phyloP scores from a whole-genome alignment of 805 yeast genomes.

The Sugiyamaella qingdaonensis region DNA sequence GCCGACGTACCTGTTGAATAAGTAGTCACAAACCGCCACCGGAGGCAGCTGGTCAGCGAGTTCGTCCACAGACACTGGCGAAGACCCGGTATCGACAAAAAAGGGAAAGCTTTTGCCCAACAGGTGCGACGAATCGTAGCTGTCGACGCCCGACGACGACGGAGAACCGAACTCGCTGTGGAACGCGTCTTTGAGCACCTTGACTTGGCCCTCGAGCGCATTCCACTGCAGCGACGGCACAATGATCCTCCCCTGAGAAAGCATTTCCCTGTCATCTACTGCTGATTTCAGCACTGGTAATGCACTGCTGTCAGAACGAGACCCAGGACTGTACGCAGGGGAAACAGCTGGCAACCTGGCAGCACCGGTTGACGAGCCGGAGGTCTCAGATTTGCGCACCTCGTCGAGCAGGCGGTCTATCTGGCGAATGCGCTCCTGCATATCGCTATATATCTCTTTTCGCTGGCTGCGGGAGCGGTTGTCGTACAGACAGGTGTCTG shows the following conservation, averaged over 20 bases:
- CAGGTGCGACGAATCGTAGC: background rate
- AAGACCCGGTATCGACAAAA: background rate
- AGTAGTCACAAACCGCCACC: constrained; percentile 7
- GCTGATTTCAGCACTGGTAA: background rate
- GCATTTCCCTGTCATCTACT: background rate
- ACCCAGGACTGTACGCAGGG: too few relatives aligned
- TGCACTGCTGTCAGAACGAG: background rate
- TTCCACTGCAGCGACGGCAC: constrained; percentile 8
- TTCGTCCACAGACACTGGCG: background rate
- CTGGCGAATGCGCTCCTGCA: constrained; percentile 4
- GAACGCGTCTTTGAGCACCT: constrained; percentile 6
- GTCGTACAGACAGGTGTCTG: constrained; percentile 4
- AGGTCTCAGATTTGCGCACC: background rate
- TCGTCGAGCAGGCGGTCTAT: constrained; percentile 2
- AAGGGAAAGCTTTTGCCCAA: background rate
- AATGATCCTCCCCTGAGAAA: background rate
- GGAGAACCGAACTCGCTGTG: background rate
- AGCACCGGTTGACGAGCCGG: background rate
- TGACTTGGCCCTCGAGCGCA: constrained; percentile 9
- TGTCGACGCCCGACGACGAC: background rate
- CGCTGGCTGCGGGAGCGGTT: background rate
- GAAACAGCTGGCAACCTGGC: background rate
- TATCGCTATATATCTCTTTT: background rate
- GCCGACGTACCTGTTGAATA: constrained; percentile 2
- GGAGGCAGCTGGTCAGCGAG: constrained; percentile 7